These are phyloP conservation scores for Arbutus unedo DNA, from an alignment of 148 eudicot species.

Conservation along the genomic window DNA sequence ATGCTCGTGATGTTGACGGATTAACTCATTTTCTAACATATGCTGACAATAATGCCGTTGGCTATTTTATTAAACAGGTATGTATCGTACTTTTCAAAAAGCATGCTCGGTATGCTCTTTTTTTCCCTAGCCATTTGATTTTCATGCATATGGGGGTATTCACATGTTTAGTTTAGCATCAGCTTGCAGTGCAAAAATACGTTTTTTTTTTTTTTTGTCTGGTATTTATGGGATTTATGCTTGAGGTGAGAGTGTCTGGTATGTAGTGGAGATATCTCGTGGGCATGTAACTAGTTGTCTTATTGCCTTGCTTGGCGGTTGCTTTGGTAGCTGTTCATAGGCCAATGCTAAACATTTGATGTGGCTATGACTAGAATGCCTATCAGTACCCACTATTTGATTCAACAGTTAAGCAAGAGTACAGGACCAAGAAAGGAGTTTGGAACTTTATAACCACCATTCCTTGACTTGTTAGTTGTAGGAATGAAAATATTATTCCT, in stretches of 20 bases:
- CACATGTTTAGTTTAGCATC: background rate
- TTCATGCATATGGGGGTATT: conserved; percentile 2
- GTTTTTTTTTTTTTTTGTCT: background rate
- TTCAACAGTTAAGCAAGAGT: background rate
- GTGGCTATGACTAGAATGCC: background rate
- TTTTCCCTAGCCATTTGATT: background rate
- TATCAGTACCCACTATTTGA: background rate
- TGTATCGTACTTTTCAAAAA: background rate
- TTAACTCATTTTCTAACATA: conserved; percentile 94
- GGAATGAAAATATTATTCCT: background rate
- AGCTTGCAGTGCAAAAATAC: background rate
- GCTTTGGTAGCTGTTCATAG: background rate
- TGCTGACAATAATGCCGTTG: conserved; percentile 99
- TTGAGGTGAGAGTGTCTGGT: background rate
- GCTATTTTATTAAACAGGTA: conserved; percentile 96
- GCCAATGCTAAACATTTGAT: background rate
- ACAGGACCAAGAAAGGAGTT: background rate
- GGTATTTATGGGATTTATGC: background rate
- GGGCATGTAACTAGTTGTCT: background rate
- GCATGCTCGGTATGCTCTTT: background rate
- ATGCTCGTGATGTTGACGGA: conserved; percentile 96
- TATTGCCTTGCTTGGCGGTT: background rate
- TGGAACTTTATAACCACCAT: background rate
- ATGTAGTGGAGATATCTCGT: background rate
- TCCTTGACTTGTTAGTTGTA: background rate